Base-by-base conservation (phyloP, 768 basidiomycete genomes). In the Russula ochroleuca region DNA sequence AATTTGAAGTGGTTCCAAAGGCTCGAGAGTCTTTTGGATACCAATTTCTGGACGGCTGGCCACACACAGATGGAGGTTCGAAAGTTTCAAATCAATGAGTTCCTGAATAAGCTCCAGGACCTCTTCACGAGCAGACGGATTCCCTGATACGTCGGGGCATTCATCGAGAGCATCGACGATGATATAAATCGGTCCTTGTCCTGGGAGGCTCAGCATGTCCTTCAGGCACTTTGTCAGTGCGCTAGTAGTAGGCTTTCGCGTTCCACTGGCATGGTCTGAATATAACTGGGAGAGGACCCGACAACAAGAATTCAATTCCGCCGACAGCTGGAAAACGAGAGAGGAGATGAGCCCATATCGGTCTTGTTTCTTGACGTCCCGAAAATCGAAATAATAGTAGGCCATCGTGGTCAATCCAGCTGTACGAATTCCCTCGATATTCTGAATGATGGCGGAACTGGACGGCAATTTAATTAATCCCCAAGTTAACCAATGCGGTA, bases 141-240 rank as follows among this genome's bases (percentile, higher is more conserved):
- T 48, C 4, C 49, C 56, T 0, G 57, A 31, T 2, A 25, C 5
- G 1, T 45, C 31, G 0, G 62, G 37, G 14, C 58, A 63, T 37
- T 63, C 57, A 10, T 63, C 57, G 9, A 60, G 57, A 25, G 41
- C 57, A 11, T 64, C 56, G n/a, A 57, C 7, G 0, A 57, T 21
- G 33, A 57, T 21, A 47, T 57, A 47, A 33, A 47, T 47, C 2
- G 1, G 57, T 5, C 28, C 38, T 28, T 47, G 41, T 1, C 23
- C 56, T 11, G 35, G 25, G 10, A 47, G n/a, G 1, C 14, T 17
- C 3, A 64, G 43, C 41, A 64, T 53, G 28, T 64, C 37, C 19
- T 5, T 53, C 13, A 61, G 1, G 19, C 59, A 64, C 13, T 38
- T 5, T 6, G 25, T 31, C 10, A 64, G 63, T 0, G 17, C 25